Conservation (phyloP, 768 basidiomycete genomes). For the Tricholoma sp. region DNA sequence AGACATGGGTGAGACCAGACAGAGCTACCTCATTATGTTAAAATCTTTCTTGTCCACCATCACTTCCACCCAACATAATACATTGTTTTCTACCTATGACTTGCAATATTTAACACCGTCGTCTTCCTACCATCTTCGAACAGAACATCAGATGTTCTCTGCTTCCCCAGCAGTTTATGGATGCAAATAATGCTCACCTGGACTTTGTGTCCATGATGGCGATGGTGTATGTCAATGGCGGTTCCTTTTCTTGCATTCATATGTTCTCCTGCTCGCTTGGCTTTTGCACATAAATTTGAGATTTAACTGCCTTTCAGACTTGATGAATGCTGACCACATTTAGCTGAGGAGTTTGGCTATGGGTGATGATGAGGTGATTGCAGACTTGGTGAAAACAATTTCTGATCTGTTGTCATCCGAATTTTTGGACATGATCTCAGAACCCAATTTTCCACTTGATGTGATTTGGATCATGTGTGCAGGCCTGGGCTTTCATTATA, state of each 20-base stretch:
- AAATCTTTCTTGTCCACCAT: too few species aligned
- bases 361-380: background rate
- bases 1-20: too few species aligned
- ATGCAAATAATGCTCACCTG: background rate
- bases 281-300: background rate
- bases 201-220: background rate
- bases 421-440: too few species aligned
- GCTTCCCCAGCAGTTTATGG: background rate
- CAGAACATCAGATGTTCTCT: background rate
- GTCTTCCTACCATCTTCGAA: too few species aligned
- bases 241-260: background rate
- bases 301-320: background rate
- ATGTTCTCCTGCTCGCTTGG: background rate
- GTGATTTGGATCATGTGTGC: too few species aligned
- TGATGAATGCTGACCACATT: background rate
- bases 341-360: background rate
- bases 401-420: background rate
- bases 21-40: too few species aligned
- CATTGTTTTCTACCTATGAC: too few species aligned
- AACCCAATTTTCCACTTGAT: too few species aligned
- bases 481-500: too few species aligned
- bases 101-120: too few species aligned
- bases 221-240: background rate
- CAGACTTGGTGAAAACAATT: background rate
- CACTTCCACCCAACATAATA: too few species aligned